These are phyloP conservation scores for Laetiporus sulphureus DNA, from an alignment of 1,284 basidiomycete genomes.

Conservation along the genomic window DNA sequence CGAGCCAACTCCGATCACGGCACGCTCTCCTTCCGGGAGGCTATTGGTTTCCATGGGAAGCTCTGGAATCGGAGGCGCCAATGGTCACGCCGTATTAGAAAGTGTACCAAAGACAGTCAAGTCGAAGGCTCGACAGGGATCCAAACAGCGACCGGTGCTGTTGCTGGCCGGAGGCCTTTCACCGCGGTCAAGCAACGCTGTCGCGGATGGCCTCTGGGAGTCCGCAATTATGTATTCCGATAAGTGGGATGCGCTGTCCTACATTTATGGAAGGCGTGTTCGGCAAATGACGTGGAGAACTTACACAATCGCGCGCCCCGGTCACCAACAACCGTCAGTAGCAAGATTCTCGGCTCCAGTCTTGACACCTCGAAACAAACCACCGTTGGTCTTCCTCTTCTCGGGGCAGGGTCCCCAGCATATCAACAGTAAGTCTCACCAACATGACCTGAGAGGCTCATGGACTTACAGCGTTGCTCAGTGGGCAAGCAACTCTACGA, in stretches of 20 bases:
- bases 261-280: conserved; percentile 20
- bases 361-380: conserved; percentile 19
- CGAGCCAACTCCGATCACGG: conserved; percentile 15
- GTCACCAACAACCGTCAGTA: not conserved
- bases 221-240: conserved; percentile 24
- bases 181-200: conserved; percentile 19
- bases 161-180: conserved; percentile 31
- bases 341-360: conserved; percentile 19
- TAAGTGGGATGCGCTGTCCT: conserved; percentile 7
- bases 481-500: conserved; percentile 36
- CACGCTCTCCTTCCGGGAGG: conserved; percentile 23
- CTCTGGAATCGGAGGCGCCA: conserved; percentile 39
- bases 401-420: conserved; percentile 9
- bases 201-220: conserved; percentile 3
- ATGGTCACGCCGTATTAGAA: conserved; percentile 34
- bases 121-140: not conserved
- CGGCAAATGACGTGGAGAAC: conserved; percentile 31
- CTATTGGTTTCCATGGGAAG: conserved; percentile 32
- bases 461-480: conserved; percentile 12
- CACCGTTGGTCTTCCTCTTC: conserved; percentile 26
- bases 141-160: conserved; percentile 17
- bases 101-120: conserved; percentile 18
- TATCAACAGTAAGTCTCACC: conserved; percentile 4
- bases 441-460: too few relatives aligned
- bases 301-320: conserved; percentile 9